Percentiles rank a stretch among this genome's conserved stretches.
phyloP scores from a whole-genome alignment of 164 flowering plant genomes.

The Kalanchoe fedtschenkoi region DNA sequence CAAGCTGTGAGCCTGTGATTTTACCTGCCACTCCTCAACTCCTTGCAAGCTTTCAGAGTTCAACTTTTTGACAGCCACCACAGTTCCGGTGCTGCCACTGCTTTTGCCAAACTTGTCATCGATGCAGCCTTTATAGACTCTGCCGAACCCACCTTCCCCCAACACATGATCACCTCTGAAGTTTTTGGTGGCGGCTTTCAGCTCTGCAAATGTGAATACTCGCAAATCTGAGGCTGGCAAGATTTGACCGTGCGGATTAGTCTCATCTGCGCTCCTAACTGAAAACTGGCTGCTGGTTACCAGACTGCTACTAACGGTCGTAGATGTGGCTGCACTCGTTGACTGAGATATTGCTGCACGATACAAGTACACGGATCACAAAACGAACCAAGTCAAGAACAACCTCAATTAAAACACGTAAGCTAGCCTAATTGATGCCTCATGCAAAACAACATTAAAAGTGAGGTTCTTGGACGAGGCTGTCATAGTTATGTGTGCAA shows the following conservation, averaged over 20 bases:
- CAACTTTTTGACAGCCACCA: slow-evolving; percentile 51
- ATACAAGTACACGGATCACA: background rate
- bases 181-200: slow-evolving; percentile 42
- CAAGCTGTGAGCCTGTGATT: background rate
- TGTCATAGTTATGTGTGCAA: too few species aligned
- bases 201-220: slow-evolving; percentile 32
- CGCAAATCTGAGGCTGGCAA: slow-evolving; percentile 35
- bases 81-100: slow-evolving; percentile 24
- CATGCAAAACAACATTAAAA: too few species aligned
- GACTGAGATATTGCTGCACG: slow-evolving; percentile 26
- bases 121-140: slow-evolving; percentile 56
- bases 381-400: background rate
- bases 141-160: slow-evolving; percentile 71
- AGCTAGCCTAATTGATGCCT: too few species aligned
- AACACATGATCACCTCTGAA: slow-evolving; percentile 42
- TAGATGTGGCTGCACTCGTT: slow-evolving; percentile 22
- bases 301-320: slow-evolving; percentile 22
- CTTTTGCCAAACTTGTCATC: slow-evolving; percentile 26
- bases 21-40: slow-evolving; percentile 55
- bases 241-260: slow-evolving; percentile 28
- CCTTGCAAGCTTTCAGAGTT: slow-evolving; percentile 56
- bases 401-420: too few species aligned
- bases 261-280: slow-evolving; percentile 27
- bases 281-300: slow-evolving; percentile 38
- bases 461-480: too few species aligned